Evolutionary conservation across 495 filamentous ascomycete species (phyloP).

Genomic region (Aspergillus diversus): DNA sequence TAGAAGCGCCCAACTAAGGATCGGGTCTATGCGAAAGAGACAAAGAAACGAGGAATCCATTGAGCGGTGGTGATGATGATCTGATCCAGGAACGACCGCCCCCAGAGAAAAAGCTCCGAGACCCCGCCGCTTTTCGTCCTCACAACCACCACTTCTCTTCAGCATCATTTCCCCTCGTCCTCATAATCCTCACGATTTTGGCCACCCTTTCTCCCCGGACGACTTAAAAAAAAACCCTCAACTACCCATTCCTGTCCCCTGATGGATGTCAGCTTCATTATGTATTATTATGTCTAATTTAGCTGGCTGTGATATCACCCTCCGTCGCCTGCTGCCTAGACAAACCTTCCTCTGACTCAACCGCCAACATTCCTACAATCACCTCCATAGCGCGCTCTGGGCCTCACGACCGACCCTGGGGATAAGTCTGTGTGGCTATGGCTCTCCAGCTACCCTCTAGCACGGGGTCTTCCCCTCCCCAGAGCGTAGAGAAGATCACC

Average conservation of each 20-base stretch:
- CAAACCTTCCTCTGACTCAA: neutral
- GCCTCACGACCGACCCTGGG: neutral
- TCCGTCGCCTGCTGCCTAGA: conserved; percentile 16
- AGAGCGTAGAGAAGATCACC: conserved; percentile 74
- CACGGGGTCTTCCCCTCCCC: conserved; percentile 46
- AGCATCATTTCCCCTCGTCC: neutral
- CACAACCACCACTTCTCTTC: neutral
- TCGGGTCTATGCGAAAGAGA: neutral
- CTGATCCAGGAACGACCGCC: neutral
- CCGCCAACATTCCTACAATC: neutral
- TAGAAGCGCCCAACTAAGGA: neutral
- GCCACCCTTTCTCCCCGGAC: neutral
- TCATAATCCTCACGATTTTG: neutral
- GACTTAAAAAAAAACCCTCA: neutral
- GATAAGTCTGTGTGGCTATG: conserved; percentile 24
- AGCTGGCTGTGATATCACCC: conserved; percentile 13
- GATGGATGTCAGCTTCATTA: conserved; percentile 6
- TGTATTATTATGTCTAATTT: conserved; percentile 17
- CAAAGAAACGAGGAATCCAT: neutral
- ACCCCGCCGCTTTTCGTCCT: conserved; percentile 13
- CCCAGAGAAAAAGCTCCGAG: conserved; percentile 1
- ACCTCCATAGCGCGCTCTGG: neutral
- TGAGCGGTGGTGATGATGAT: neutral
- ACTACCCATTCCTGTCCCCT: conserved; percentile 1
- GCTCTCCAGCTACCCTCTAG: conserved; percentile 29